Evolutionary conservation across 306 rosid genomes (phyloP).

Genomic region (Malus orientalis): DNA sequence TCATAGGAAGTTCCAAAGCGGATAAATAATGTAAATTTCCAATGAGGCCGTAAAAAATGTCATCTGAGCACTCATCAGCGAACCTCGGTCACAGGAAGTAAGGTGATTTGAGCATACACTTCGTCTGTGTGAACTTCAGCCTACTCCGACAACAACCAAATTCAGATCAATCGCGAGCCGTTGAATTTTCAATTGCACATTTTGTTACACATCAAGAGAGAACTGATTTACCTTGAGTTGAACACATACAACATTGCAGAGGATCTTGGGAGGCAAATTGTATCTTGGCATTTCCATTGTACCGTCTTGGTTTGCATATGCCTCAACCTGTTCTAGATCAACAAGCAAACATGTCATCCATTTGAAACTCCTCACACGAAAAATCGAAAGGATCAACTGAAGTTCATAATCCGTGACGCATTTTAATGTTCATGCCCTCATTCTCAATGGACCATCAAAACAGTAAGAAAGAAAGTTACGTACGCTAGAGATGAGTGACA

Average conservation of each 20-base stretch:
- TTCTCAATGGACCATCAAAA: background rate
- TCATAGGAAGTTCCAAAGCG: background rate
- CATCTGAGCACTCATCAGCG: constrained; percentile 7
- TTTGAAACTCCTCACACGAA: background rate
- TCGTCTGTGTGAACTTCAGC: constrained; percentile 52
- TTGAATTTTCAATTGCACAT: background rate
- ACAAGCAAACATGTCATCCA: constrained; percentile 16
- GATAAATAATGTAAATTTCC: background rate
- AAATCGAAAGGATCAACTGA: background rate
- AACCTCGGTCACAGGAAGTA: constrained; percentile 42
- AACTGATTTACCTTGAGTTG: constrained; percentile 37
- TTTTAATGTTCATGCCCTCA: background rate
- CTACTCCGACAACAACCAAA: constrained; percentile 19
- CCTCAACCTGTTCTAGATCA: constrained; percentile 40
- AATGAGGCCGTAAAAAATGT: background rate
- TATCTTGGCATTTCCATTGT: constrained; percentile 36
- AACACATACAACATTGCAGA: constrained; percentile 45
- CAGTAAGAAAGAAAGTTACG: background rate
- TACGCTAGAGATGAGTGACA: background rate
- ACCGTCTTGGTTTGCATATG: constrained; percentile 28
- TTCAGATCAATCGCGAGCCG: background rate
- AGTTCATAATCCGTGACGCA: background rate
- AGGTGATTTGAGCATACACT: constrained; percentile 47
- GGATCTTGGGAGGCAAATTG: constrained; percentile 54
- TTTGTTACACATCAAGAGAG: background rate